Base-by-base conservation (phyloP, 2,329 filamentous ascomycete species). In the Escovopsis weberi region DNA sequence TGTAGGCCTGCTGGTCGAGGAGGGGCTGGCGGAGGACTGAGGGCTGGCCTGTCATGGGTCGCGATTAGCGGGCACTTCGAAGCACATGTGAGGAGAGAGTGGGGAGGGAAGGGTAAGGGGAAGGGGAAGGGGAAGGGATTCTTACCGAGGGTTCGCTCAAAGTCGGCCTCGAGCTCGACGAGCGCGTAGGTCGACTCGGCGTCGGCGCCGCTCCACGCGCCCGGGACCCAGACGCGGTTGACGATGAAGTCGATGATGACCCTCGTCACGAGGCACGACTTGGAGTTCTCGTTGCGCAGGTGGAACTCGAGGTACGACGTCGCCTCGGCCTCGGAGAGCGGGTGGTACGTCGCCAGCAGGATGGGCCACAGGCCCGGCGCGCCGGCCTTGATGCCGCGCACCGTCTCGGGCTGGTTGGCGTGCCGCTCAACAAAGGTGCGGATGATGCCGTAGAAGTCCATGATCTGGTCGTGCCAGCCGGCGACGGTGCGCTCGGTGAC, bases 241-340 rank as follows among this genome's bases (percentile, higher is more conserved):
- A 66, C 62, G 35, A 67, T 55, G 43, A 61, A 65, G 50, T 66
- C 63, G 28, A 66, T 57, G 18, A 65, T 56, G 45, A 66, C 56
- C 6, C 64, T 59, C 2, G 64, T 65, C 12, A 67, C 59, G n/a
- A 67, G 55, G 47, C 63, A 66, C 3, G 59, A 58, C 51, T 66
- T 66, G 39, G 60, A 57, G 43, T 60, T 60, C 32, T 58, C 55
- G 19, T 63, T 59, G 42, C 58, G 58, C 19, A 67, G 55, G 41
- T 67, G 64, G 43, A 56, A 58, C 38, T 64, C 58, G 18, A 67
- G 59, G 40, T 66, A 67, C 4, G 63, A 63, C 4, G 59, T 48
- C 2, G 63, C 62, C 47, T 66, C 63, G 1, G 50, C 38, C 42
- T 61, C 58, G 12, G 57, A 60, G 19, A 67, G 54, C 6, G 62